These are phyloP conservation scores for Oxytropis ochrocephala DNA, from an alignment of 306 rosid genomes.

Conservation along the genomic window DNA sequence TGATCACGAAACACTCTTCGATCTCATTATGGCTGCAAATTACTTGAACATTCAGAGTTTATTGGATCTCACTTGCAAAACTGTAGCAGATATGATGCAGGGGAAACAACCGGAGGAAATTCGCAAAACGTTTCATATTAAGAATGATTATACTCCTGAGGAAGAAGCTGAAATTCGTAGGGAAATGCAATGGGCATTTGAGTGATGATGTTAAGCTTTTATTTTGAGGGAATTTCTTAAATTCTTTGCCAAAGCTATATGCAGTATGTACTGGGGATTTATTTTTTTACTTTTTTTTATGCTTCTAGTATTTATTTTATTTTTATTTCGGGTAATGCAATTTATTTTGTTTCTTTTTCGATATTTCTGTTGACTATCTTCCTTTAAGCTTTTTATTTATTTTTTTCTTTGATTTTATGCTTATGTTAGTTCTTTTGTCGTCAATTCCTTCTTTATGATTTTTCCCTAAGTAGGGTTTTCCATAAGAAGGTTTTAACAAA, in stretches of 20 bases:
- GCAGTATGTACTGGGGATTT: no score
- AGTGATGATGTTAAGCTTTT: no score
- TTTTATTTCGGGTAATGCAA: conserved; percentile 1
- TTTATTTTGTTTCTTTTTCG: conserved; percentile 7
- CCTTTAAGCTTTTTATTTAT: no score
- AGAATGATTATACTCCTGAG: conserved; percentile 59
- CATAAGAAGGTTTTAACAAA: no score
- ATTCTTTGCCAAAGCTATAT: no score
- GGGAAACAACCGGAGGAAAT: conserved; percentile 68
- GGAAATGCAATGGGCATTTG: conserved; percentile 62
- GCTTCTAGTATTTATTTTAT: conserved; percentile 22
- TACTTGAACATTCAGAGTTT: neutral
- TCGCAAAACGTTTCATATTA: conserved; percentile 56
- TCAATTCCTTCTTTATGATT: no score
- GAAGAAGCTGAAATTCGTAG: conserved; percentile 75
- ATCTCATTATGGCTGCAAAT: conserved; percentile 54
- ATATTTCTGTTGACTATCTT: conserved; percentile 17
- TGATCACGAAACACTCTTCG: conserved; percentile 67
- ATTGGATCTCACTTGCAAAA: conserved; percentile 60
- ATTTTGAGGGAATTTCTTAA: no score
- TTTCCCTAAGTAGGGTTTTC: no score
- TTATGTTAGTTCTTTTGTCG: no score
- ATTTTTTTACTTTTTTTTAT: no score
- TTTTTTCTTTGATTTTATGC: no score
- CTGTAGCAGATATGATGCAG: conserved; percentile 63